A percentile compares a stretch with the other conserved stretches of the same genome.
phyloP scores from a whole-genome alignment of 2,329 filamentous ascomycete genomes.

The Xylaria sp. region DNA sequence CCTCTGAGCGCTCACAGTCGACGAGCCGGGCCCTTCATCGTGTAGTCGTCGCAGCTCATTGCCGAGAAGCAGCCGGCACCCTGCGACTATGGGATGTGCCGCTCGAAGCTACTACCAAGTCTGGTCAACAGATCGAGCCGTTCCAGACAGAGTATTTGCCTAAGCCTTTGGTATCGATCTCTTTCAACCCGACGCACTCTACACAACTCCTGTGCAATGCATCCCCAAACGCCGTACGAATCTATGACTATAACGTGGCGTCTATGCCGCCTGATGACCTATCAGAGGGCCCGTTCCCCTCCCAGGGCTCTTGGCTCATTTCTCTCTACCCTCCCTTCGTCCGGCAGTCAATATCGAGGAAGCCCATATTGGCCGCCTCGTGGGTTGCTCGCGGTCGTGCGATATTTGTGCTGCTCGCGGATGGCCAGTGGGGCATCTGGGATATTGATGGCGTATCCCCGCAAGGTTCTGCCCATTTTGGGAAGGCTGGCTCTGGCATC shows the following conservation, averaged over 20 bases:
- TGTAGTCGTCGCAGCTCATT: conserved; percentile 70
- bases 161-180: conserved; percentile 64
- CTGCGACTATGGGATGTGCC: conserved; percentile 69
- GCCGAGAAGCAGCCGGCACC: conserved; percentile 67
- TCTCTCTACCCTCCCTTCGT: conserved; percentile 70
- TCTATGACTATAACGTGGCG: conserved; percentile 70
- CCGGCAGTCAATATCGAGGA: conserved; percentile 62
- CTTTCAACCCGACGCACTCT: conserved; percentile 69
- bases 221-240: conserved; percentile 65
- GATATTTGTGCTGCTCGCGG: conserved; percentile 67
- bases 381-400: conserved; percentile 72
- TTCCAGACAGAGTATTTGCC: conserved; percentile 72
- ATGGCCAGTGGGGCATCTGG: conserved; percentile 76
- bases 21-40: conserved; percentile 50
- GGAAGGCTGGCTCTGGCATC: conserved; percentile 63
- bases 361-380: conserved; percentile 69
- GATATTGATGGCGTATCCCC: conserved; percentile 70
- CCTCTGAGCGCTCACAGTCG: conserved; percentile 53
- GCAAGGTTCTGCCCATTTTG: conserved; percentile 58
- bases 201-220: conserved; percentile 69
- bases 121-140: conserved; percentile 54
- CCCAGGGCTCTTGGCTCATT: conserved; percentile 72
- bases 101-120: conserved; percentile 57
- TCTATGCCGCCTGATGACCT: conserved; percentile 64
- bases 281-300: conserved; percentile 62